Conservation (phyloP, 2,329 filamentous ascomycete genomes). For the Cladophialophora bantiana region DNA sequence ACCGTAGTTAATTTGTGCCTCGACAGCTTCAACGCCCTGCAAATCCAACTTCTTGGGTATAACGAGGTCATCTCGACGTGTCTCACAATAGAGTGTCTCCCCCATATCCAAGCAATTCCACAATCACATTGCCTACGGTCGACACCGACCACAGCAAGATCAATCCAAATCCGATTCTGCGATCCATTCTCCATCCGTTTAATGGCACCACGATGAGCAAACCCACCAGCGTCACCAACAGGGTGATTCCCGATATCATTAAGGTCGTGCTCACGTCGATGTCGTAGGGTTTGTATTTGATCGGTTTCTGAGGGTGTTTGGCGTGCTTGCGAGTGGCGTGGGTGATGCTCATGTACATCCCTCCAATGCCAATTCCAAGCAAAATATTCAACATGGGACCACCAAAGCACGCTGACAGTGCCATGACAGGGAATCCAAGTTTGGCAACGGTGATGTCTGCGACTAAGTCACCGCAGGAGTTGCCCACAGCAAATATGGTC, state of each 20-base stretch:
- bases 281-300: slow-evolving; percentile 77
- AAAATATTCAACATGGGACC: slow-evolving; percentile 98
- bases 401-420: slow-evolving; percentile 92
- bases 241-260: slow-evolving; percentile 81
- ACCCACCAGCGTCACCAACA: slow-evolving; percentile 79
- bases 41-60: slow-evolving; percentile 11
- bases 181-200: slow-evolving; percentile 85
- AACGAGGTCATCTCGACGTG: slow-evolving; percentile 8
- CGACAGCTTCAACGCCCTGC: not conserved
- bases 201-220: slow-evolving; percentile 81
- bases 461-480: slow-evolving; percentile 91
- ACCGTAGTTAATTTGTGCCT: not conserved
- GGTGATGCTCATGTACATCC: slow-evolving; percentile 82
- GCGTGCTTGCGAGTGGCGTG: slow-evolving; percentile 69
- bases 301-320: slow-evolving; percentile 70
- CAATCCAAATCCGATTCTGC: slow-evolving; percentile 79
- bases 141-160: slow-evolving; percentile 81
- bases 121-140: slow-evolving; percentile 79
- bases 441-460: slow-evolving; percentile 93
- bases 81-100: slow-evolving; percentile 21
- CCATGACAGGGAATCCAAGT: slow-evolving; percentile 96
- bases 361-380: slow-evolving; percentile 89
- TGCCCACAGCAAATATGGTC: slow-evolving; percentile 95
- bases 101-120: slow-evolving; percentile 65
- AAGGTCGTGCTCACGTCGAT: slow-evolving; percentile 86